Conservation (phyloP, 257 asterid genomes). For the Forsythia suspensa region DNA sequence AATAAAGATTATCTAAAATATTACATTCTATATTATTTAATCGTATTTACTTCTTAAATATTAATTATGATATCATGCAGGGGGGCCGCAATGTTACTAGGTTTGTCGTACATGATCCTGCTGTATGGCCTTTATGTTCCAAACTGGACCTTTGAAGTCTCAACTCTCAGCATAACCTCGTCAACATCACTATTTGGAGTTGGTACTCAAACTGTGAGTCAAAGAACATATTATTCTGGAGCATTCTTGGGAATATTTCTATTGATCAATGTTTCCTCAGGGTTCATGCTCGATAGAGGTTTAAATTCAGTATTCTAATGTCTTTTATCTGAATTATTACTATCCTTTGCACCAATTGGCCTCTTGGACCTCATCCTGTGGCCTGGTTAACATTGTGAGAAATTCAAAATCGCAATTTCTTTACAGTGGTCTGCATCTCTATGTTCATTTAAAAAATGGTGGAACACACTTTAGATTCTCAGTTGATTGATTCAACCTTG, state of each 20-base stretch:
- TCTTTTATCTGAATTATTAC: not conserved
- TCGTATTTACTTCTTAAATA: not conserved
- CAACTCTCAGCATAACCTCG: constrained; percentile 35
- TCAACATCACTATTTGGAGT: constrained; percentile 38
- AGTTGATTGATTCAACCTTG: not conserved
- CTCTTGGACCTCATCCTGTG: not conserved
- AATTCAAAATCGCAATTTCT: not conserved
- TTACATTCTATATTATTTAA: not conserved
- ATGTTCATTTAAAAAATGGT: constrained; percentile 1
- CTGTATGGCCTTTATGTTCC: constrained; percentile 78
- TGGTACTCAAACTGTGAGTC: constrained; percentile 59
- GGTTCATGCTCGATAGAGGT: not conserved
- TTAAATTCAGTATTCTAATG: not conserved
- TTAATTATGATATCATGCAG: constrained; percentile 36
- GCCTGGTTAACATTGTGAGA: not conserved
- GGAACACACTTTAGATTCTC: not conserved
- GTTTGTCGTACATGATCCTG: constrained; percentile 57
- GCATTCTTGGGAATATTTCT: constrained; percentile 1
- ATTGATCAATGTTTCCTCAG: constrained; percentile 6
- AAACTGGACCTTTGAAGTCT: constrained; percentile 68
- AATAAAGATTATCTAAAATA: not conserved
- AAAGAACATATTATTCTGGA: constrained; percentile 15
- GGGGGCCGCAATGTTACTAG: constrained; percentile 47
- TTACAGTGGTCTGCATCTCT: not conserved
- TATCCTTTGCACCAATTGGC: not conserved